Evolutionary conservation across 139 green algal genomes (phyloP).

Genomic region (Tetraselmis chui): DNA sequence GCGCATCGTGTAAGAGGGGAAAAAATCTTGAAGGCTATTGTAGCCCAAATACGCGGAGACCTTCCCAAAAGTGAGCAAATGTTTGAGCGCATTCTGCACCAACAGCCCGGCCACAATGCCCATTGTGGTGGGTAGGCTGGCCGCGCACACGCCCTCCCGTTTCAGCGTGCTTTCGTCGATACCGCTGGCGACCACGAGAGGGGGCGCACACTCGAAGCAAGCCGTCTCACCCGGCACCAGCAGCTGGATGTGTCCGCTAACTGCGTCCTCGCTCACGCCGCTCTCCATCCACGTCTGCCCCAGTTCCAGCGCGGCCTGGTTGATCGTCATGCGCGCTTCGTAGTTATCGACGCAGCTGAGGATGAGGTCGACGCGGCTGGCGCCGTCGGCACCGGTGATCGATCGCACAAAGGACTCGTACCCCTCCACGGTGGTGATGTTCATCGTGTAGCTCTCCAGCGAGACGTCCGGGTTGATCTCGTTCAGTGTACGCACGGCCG

Average conservation of each 20-base stretch:
- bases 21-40: conserved; percentile 87
- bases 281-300: conserved; percentile 92
- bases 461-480: conserved; percentile 92
- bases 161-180: conserved; percentile 96
- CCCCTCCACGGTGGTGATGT: conserved; percentile 91
- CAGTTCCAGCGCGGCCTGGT: conserved; percentile 94
- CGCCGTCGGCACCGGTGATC: conserved; percentile 5
- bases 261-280: conserved; percentile 91
- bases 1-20: conserved; percentile 86
- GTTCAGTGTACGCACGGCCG: conserved; percentile 75
- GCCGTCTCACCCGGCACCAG: conserved; percentile 63
- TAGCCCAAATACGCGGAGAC: conserved; percentile 76
- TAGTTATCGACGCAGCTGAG: conserved; percentile 98
- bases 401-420: conserved; percentile 64
- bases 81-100: conserved; percentile 92
- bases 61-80: conserved; percentile 83
- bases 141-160: conserved; percentile 92
- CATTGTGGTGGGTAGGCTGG: conserved; percentile 96
- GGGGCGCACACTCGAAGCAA: conserved; percentile 85
- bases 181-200: conserved; percentile 85
- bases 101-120: conserved; percentile 91
- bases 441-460: conserved; percentile 86
- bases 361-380: conserved; percentile 81
- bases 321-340: conserved; percentile 95
- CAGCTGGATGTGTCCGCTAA: conserved; percentile 89